Conservation (phyloP, 768 basidiomycete species). For the Cystofilobasidium capitatum region DNA sequence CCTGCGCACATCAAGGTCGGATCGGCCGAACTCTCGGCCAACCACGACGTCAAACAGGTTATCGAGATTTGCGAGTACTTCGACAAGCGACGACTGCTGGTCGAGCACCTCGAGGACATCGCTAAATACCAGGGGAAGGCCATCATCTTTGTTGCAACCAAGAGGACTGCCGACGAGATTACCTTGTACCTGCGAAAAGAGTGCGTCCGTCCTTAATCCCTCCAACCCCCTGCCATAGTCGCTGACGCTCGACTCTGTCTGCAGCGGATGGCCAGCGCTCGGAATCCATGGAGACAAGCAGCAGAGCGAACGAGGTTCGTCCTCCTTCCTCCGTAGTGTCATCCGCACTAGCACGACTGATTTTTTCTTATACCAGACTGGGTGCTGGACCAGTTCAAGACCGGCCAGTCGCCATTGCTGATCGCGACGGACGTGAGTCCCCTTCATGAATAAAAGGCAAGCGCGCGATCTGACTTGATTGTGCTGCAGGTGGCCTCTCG, state of each 20-base stretch:
- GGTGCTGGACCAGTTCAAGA: slow-evolving; percentile 99
- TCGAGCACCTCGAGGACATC: slow-evolving; percentile 94
- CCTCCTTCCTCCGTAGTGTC: no score
- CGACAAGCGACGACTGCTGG: slow-evolving; percentile 89
- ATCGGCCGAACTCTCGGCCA: slow-evolving; percentile 94
- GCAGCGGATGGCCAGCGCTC: slow-evolving; percentile 86
- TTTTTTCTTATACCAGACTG: slow-evolving; percentile 13
- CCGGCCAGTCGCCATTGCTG: slow-evolving; percentile 90
- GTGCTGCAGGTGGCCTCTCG: slow-evolving; percentile 68
- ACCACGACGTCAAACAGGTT: slow-evolving; percentile 93
- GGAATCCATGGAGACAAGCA: slow-evolving; percentile 99
- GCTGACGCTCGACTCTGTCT: no score
- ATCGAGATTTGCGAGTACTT: slow-evolving; percentile 94
- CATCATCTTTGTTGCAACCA: slow-evolving; percentile 97
- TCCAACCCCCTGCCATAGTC: background rate
- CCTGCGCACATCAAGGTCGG: slow-evolving; percentile 99
- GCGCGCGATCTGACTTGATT: background rate
- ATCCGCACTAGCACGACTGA: slow-evolving; percentile 95
- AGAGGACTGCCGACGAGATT: slow-evolving; percentile 86
- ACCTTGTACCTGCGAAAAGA: slow-evolving; percentile 88
- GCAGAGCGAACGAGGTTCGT: slow-evolving; percentile 97
- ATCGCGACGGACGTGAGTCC: slow-evolving; percentile 71
- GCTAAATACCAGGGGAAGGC: slow-evolving; percentile 95
- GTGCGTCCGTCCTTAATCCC: slow-evolving; percentile 36
- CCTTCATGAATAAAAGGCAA: background rate